Conservation (phyloP, 169 alveolate species). For the Plasmodium chabaudi region DNA sequence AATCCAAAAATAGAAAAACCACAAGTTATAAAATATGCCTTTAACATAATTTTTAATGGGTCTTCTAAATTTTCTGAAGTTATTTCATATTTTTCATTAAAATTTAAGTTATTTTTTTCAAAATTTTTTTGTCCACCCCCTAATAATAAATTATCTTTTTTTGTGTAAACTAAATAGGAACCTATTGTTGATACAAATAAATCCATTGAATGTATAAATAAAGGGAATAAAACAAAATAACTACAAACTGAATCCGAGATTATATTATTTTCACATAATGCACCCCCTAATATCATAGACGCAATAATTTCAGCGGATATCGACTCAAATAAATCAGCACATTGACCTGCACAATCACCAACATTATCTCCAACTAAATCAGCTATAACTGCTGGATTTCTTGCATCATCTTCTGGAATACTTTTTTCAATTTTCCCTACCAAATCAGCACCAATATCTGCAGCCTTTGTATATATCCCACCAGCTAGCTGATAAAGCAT, state of each 20-base stretch:
- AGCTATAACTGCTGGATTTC: constrained; percentile 94
- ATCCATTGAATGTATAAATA: constrained; percentile 90
- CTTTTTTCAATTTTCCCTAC: constrained; percentile 92
- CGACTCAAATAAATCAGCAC: constrained; percentile 92
- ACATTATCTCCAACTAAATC: constrained; percentile 94
- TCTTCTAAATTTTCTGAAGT: constrained; percentile 36
- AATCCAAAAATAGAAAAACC: constrained; percentile 84
- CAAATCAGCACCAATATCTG: constrained; percentile 94
- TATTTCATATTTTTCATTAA: constrained; percentile 77
- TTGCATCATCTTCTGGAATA: constrained; percentile 93
- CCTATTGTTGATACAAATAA: constrained; percentile 86
- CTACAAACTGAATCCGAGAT: constrained; percentile 70
- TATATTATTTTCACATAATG: constrained; percentile 85
- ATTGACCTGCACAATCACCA: constrained; percentile 93
- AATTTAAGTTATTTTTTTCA: not conserved
- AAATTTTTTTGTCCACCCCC: not conserved
- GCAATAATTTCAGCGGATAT: constrained; percentile 91
- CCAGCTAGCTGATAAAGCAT: constrained; percentile 93
- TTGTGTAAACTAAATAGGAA: constrained; percentile 81
- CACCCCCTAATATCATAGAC: constrained; percentile 93
- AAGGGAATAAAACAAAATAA: constrained; percentile 90
- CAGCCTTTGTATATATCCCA: constrained; percentile 93
- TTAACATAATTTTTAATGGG: constrained; percentile 55
- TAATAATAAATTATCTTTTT: constrained; percentile 79
- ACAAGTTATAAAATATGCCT: constrained; percentile 85